Percentiles rank a stretch among this genome's conserved stretches.
phyloP scores from a whole-genome alignment of 345 rosid genomes.

The Brassica napus region Da-Ae NC_063439.1:26984001-26984500 shows the following conservation, averaged over 20 bases:
- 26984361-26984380: neutral
- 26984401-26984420: neutral
- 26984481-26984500: constrained; percentile 1
- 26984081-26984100: constrained; percentile 26
- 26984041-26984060: neutral
- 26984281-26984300: constrained; percentile 56
- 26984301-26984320: constrained; percentile 50
- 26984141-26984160: constrained; percentile 44
- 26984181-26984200: constrained; percentile 20
- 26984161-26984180: constrained; percentile 44
- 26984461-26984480: neutral
- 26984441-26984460: constrained; percentile 37
- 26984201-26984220: constrained; percentile 29
- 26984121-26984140: constrained; percentile 27
- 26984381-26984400: neutral
- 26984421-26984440: constrained; percentile 24
- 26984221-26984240: constrained; percentile 5
- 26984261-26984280: constrained; percentile 51
- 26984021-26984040: neutral
- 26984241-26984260: constrained; percentile 27
- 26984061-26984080: neutral
- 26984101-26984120: constrained; percentile 28
- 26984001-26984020: neutral
- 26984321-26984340: constrained; percentile 44
- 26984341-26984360: neutral